Conservation (phyloP, 2,329 filamentous ascomycete species). For the Tolypocladium paradoxum region DNA sequence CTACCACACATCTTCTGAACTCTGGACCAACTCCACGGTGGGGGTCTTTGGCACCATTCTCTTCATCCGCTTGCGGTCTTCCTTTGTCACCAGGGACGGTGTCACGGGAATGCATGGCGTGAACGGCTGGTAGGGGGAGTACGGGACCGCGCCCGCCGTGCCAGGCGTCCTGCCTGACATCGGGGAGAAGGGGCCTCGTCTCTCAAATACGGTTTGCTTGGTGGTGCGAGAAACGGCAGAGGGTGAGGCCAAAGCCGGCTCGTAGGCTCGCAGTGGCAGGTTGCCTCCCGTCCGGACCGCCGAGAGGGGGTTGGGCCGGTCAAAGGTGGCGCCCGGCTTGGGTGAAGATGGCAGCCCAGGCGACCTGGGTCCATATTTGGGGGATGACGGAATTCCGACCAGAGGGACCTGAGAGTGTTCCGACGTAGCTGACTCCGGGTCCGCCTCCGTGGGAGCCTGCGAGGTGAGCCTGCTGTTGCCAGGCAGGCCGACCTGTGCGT, state of each 20-base stretch:
- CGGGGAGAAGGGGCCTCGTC: slow-evolving; percentile 43
- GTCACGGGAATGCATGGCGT: slow-evolving; percentile 67
- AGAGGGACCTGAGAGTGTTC: slow-evolving; percentile 39
- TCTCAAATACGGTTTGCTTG: slow-evolving; percentile 56
- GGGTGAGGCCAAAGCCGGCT: slow-evolving; percentile 43
- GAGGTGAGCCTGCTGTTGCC: slow-evolving; percentile 27
- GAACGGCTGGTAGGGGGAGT: slow-evolving; percentile 71
- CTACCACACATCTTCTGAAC: slow-evolving; percentile 55
- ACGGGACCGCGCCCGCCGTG: slow-evolving; percentile 53
- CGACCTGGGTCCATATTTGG: slow-evolving; percentile 22
- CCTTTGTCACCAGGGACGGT: slow-evolving; percentile 59
- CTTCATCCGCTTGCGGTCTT: slow-evolving; percentile 59
- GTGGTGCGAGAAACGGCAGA: slow-evolving; percentile 35
- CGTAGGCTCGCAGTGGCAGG: slow-evolving; percentile 51
- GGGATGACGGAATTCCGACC: slow-evolving; percentile 38
- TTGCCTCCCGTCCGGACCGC: slow-evolving; percentile 46
- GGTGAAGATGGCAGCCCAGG: slow-evolving; percentile 37
- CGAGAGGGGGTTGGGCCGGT: slow-evolving; percentile 36
- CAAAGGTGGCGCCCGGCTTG: slow-evolving; percentile 39
- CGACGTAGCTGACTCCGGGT: slow-evolving; percentile 41
- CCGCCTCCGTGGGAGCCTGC: slow-evolving; percentile 27
- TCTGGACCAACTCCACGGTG: slow-evolving; percentile 50
- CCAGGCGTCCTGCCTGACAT: slow-evolving; percentile 50
- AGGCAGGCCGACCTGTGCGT: slow-evolving; percentile 22
- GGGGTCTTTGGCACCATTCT: slow-evolving; percentile 54